Evolutionary conservation across 2,329 filamentous ascomycete genomes (phyloP).

Genomic region (Chrysosporium queenslandicum): DNA sequence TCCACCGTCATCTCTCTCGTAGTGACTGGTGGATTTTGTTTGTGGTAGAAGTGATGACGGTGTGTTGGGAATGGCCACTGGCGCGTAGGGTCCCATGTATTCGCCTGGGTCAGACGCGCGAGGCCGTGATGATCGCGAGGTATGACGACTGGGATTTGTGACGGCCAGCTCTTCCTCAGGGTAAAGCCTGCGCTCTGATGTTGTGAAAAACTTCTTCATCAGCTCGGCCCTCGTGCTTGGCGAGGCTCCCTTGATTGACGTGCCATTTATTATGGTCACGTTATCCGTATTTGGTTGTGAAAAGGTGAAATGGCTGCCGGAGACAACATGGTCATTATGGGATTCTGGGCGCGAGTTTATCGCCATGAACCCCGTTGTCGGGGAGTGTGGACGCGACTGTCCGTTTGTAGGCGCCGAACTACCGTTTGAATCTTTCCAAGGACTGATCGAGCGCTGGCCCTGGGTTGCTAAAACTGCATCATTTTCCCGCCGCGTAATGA

Average conservation of each 20-base stretch:
- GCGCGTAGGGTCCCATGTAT: conserved; percentile 31
- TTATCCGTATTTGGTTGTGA: conserved; percentile 37
- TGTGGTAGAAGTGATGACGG: conserved; percentile 45
- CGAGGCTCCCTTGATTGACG: conserved; percentile 44
- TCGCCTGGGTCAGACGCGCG: conserved; percentile 30
- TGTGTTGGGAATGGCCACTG: conserved; percentile 47
- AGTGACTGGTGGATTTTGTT: conserved; percentile 35
- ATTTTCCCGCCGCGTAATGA: conserved; percentile 52
- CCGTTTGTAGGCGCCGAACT: conserved; percentile 22
- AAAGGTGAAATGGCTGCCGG: conserved; percentile 33
- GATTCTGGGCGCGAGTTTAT: conserved; percentile 45
- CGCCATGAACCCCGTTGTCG: conserved; percentile 47
- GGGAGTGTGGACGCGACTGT: conserved; percentile 33
- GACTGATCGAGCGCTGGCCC: conserved; percentile 28
- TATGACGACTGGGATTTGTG: conserved; percentile 21
- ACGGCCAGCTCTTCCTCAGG: conserved; percentile 22
- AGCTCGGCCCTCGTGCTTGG: conserved; percentile 50
- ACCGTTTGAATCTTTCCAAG: conserved; percentile 32
- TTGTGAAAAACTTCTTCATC: conserved; percentile 53
- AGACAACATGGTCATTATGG: conserved; percentile 28
- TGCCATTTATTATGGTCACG: conserved; percentile 41
- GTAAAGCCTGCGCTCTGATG: conserved; percentile 43
- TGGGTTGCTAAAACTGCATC: conserved; percentile 27
- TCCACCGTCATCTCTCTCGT: conserved; percentile 48
- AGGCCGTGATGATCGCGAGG: conserved; percentile 26